Evolutionary conservation across 495 filamentous ascomycete genomes (phyloP).

Genomic region (Aspergillus diversus): DNA sequence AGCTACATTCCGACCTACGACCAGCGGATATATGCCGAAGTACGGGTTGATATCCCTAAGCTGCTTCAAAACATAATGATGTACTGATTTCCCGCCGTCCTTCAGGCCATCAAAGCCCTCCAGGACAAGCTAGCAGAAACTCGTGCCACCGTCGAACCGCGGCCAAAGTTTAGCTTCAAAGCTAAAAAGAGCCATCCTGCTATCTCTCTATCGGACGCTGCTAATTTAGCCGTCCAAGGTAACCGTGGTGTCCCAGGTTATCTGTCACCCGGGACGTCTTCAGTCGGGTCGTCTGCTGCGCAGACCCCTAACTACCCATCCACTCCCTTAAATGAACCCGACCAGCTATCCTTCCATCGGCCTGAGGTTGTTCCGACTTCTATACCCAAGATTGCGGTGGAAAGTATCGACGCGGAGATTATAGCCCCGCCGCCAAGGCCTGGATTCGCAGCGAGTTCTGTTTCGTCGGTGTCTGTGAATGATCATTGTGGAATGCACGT

Average conservation of each 20-base stretch:
- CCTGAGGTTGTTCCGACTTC: slow-evolving; percentile 47
- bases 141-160: slow-evolving; percentile 61
- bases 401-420: slow-evolving; percentile 23
- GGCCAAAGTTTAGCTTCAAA: slow-evolving; percentile 75
- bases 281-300: slow-evolving; percentile 52
- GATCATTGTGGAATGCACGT: slow-evolving; percentile 64
- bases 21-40: slow-evolving; percentile 73
- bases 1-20: slow-evolving; percentile 76
- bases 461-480: slow-evolving; percentile 65
- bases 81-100: neutral
- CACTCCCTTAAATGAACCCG: slow-evolving; percentile 54
- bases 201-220: slow-evolving; percentile 60
- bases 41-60: slow-evolving; percentile 31
- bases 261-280: slow-evolving; percentile 47
- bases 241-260: slow-evolving; percentile 49
- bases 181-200: slow-evolving; percentile 61
- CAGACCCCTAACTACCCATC: slow-evolving; percentile 56
- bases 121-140: slow-evolving; percentile 65
- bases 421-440: slow-evolving; percentile 25
- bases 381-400: slow-evolving; percentile 28
- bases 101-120: slow-evolving; percentile 68
- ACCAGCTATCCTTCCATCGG: slow-evolving; percentile 37
- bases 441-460: slow-evolving; percentile 32
- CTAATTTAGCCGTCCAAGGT: slow-evolving; percentile 52
- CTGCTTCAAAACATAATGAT: slow-evolving; percentile 5